Evolutionary conservation across 1,139 yeast genomes (phyloP).

Genomic region (Petasospora rhodanensis): DNA sequence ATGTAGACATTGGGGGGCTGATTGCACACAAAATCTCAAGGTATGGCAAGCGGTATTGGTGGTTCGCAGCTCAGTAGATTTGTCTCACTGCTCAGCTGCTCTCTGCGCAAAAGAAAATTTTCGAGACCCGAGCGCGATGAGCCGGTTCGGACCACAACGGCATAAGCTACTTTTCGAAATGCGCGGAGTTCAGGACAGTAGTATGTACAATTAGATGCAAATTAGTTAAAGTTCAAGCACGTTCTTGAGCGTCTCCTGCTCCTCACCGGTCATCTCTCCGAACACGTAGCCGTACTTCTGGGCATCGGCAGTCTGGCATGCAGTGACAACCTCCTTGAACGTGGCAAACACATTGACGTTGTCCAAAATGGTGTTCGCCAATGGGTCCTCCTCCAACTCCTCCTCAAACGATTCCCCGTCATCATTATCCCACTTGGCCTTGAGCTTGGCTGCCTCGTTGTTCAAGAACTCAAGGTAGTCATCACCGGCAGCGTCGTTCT

Average conservation of each 20-base stretch:
- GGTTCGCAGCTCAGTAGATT: too few relatives aligned
- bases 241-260: conserved; percentile 29
- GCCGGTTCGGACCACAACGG: conserved; percentile 4
- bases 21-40: not conserved
- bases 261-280: conserved; percentile 30
- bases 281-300: conserved; percentile 32
- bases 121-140: conserved; percentile 8
- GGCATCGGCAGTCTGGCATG: conserved; percentile 30
- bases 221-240: conserved; percentile 21
- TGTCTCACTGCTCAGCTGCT: too few relatives aligned
- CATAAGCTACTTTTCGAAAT: not conserved
- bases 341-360: conserved; percentile 56
- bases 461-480: conserved; percentile 43
- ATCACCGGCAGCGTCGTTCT: conserved; percentile 35
- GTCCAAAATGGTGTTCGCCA: conserved; percentile 75
- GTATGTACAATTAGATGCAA: not conserved
- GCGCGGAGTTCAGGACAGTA: not conserved
- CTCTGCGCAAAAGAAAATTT: conserved; percentile 8
- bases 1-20: too few relatives aligned
- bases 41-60: too few relatives aligned
- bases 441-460: conserved; percentile 38
- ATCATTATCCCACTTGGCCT: conserved; percentile 36
- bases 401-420: conserved; percentile 55
- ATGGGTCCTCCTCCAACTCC: conserved; percentile 74
- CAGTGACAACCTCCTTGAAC: conserved; percentile 37